phyloP scores from a whole-genome alignment of 1,284 basidiomycete genomes.

The Trametes sp. region DNA sequence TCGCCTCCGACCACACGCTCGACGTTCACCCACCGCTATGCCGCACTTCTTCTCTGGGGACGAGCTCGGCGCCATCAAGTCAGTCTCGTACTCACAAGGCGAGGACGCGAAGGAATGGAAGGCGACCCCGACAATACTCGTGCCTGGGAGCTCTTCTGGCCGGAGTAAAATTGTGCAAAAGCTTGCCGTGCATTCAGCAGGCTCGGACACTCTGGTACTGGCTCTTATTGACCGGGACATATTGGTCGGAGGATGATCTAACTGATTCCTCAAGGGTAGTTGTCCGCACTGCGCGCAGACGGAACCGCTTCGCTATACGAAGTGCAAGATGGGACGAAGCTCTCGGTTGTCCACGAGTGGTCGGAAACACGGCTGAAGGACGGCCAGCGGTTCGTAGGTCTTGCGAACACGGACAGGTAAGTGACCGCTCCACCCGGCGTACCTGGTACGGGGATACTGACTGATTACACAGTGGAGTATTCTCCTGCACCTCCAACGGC shows the following conservation, averaged over 20 bases:
- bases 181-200: conserved; percentile 39
- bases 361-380: conserved; percentile 64
- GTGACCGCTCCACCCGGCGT: conserved; percentile 31
- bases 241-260: conserved; percentile 17
- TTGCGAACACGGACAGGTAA: conserved; percentile 56
- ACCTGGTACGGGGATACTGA: neutral
- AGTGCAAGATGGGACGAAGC: conserved; percentile 49
- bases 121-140: conserved; percentile 44
- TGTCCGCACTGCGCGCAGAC: conserved; percentile 67
- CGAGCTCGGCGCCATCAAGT: conserved; percentile 76
- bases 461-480: conserved; percentile 51
- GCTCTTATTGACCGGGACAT: neutral
- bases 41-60: conserved; percentile 74
- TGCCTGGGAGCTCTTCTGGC: conserved; percentile 44
- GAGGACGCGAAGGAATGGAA: conserved; percentile 38
- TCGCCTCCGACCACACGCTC: neutral
- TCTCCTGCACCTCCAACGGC: conserved; percentile 78
- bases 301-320: conserved; percentile 57
- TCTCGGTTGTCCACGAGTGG: conserved; percentile 59
- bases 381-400: conserved; percentile 66
- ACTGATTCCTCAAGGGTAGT: conserved; percentile 50
- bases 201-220: conserved; percentile 35
- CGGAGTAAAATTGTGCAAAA: conserved; percentile 51
- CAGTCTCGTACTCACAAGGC: conserved; percentile 50
- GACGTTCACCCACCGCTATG: conserved; percentile 49